phyloP scores from a whole-genome alignment of 768 basidiomycete genomes.

The Lactarius tabidus region DNA sequence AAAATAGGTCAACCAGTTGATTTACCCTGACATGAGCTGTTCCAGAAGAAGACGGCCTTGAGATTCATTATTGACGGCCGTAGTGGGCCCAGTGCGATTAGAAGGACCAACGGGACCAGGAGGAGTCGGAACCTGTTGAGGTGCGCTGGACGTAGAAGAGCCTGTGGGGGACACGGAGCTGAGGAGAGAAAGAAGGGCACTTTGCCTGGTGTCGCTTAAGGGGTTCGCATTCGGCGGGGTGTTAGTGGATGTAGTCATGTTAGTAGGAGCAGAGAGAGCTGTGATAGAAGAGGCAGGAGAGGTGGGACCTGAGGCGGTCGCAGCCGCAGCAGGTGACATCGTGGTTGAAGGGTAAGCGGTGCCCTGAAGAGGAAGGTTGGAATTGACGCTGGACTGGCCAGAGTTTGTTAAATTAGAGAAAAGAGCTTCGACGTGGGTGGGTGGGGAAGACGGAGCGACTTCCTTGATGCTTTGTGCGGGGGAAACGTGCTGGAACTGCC shows the following conservation, averaged over 20 bases:
- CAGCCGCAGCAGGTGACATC: conserved; percentile 22
- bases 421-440: conserved; percentile 63
- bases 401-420: conserved; percentile 50
- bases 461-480: conserved; percentile 35
- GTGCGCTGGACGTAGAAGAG: conserved; percentile 32
- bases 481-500: conserved; percentile 34
- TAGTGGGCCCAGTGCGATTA: conserved; percentile 47
- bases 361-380: conserved; percentile 31
- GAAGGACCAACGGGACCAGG: conserved; percentile 55
- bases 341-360: conserved; percentile 30
- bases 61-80: conserved; percentile 51
- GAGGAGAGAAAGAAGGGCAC: conserved; percentile 67
- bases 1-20: conserved; percentile 14
- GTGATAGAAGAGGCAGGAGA: conserved; percentile 41
- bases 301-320: conserved; percentile 38
- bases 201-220: conserved; percentile 54
- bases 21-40: conserved; percentile 76
- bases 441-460: conserved; percentile 43
- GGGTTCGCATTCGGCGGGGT: conserved; percentile 32
- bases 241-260: conserved; percentile 37
- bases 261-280: conserved; percentile 40
- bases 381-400: conserved; percentile 37
- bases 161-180: conserved; percentile 45
- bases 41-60: conserved; percentile 76
- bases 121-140: conserved; percentile 67